Base-by-base conservation (phyloP, 352 stramenopile species). In the Phytopythium litorale region DNA sequence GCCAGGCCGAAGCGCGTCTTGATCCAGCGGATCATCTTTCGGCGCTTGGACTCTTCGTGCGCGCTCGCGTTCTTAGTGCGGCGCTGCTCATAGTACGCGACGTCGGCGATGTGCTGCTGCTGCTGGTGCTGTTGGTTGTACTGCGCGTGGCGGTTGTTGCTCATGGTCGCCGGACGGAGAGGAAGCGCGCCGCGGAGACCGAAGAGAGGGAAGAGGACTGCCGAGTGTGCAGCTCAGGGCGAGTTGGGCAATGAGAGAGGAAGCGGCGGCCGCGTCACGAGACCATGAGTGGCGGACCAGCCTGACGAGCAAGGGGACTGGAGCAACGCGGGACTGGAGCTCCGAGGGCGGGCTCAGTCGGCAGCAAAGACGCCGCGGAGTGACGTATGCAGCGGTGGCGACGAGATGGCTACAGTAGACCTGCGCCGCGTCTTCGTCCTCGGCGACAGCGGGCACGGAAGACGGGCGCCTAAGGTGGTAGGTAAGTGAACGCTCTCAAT, bases 11-110 rank as follows among this genome's bases (percentile, higher is more conserved):
- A 76, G 45, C 67, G 72, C 43, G 71, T 70, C 50, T 79, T 82
- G 66, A 88, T 77, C 79, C 79, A 88, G 46, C 76, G 76, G 62
- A 88, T 74, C 68, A 88, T 75, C 28, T 71, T 70, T 16, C 79
- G 76, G 8, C 79, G 79, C 67, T 79, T 88, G 58, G 66, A 75
- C 42, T 86, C 79, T 51, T 86, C 70, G 18, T 62, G 57, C 32
- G 65, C 45, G 28, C 70, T 67, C 7, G 65, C 63, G 43, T 84
- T 70, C 30, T 63, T 66, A 8, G 63, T 69, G 19, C 64, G 55
- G 4, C 70, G 69, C 54, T 83, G 76, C 32, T 83, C 76, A 42
- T 76, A 86, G 60, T 81, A 68, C 11, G 23, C 40, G 1, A 58
- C 52, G 4, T 65, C 46, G 9, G 42, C 51, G 30, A 38, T 56